Percentiles rank a stretch among this genome's conserved stretches.
phyloP scores from a whole-genome alignment of 2,329 filamentous ascomycete species.

The Mollisiaceae sp. region DNA sequence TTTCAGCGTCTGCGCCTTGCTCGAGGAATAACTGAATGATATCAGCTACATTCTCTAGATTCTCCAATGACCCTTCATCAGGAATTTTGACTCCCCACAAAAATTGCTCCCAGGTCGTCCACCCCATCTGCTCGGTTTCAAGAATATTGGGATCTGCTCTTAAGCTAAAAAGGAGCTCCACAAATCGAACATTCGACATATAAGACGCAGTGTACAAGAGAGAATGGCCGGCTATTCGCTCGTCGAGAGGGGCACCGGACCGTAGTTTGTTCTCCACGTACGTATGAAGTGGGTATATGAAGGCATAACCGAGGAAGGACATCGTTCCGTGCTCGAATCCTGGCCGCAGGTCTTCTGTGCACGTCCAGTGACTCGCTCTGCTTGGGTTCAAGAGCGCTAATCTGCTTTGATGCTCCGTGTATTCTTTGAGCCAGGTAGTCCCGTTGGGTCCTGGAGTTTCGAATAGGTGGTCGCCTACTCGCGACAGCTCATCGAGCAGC shows the following conservation, averaged over 20 bases:
- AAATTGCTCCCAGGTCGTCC: neutral
- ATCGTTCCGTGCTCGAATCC: no score
- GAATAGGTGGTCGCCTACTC: neutral
- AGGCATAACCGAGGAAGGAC: neutral
- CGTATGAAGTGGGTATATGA: neutral
- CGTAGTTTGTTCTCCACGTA: neutral
- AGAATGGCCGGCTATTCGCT: neutral
- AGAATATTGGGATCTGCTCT: neutral
- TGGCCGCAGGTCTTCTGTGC: no score
- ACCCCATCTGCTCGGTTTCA: neutral
- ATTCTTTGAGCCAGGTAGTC: neutral
- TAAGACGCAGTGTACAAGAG: neutral
- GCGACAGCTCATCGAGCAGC: neutral
- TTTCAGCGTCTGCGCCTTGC: neutral
- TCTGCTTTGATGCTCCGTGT: no score
- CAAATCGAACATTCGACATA: neutral
- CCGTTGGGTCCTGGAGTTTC: neutral
- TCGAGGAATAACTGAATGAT: slow-evolving; percentile 2
- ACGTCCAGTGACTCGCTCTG: neutral
- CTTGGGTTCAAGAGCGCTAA: no score
- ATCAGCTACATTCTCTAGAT: slow-evolving; percentile 1
- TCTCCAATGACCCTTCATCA: neutral
- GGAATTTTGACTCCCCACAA: neutral
- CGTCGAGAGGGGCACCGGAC: neutral
- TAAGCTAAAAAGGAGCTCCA: neutral